These are phyloP conservation scores for Exophiala xenobiotica DNA, from an alignment of 2,329 filamentous ascomycete genomes.

Conservation along the genomic window DNA sequence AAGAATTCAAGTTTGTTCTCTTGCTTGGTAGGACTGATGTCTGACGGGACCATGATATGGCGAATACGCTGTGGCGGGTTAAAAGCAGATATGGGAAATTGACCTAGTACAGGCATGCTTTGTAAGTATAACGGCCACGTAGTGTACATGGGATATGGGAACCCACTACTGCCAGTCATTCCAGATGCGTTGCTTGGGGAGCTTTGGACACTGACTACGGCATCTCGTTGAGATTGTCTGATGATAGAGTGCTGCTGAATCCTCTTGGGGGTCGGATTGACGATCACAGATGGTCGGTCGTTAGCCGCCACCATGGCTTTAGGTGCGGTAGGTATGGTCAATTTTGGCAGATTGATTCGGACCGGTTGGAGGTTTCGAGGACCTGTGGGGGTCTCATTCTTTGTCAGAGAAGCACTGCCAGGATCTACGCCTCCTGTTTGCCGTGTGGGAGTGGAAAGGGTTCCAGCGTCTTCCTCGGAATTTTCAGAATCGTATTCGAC, in stretches of 20 bases:
- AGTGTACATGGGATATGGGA: conserved; percentile 5
- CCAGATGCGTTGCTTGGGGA: conserved; percentile 11
- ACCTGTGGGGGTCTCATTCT: conserved; percentile 4
- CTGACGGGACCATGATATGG: conserved; percentile 23
- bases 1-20: conserved; percentile 25
- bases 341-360: not conserved
- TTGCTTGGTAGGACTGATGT: conserved; percentile 30
- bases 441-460: conserved; percentile 8
- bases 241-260: conserved; percentile 18
- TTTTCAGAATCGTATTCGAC: conserved; percentile 13
- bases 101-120: conserved; percentile 11
- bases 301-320: conserved; percentile 13
- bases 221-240: conserved; percentile 11
- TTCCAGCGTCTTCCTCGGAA: conserved; percentile 3
- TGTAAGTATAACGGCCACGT: conserved; percentile 15
- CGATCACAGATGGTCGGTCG: conserved; percentile 6
- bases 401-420: not conserved
- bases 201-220: conserved; percentile 12
- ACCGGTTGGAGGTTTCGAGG: conserved; percentile 5
- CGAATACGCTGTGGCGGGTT: not conserved
- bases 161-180: conserved; percentile 10
- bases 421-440: not conserved
- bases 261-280: conserved; percentile 18
- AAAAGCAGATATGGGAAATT: conserved; percentile 5
- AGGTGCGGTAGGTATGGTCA: conserved; percentile 11